These are phyloP conservation scores for Turritis glabra DNA, from an alignment of 345 rosid species.

Conservation along the genomic window DNA sequence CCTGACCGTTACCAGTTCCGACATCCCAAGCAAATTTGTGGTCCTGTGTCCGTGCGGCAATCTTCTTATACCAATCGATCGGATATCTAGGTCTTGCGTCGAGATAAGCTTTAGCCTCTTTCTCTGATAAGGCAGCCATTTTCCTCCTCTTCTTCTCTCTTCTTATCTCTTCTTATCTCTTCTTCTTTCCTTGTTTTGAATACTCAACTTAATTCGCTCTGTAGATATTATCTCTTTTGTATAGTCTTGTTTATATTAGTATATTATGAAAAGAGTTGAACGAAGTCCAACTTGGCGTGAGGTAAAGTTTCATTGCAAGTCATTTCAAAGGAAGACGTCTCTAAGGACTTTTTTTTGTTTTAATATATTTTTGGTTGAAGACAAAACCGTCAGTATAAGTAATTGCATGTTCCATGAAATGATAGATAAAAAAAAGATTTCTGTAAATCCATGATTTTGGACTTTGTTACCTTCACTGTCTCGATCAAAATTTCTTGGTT, in stretches of 20 bases:
- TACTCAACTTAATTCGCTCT: too few relatives aligned
- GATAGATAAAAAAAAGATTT: not conserved
- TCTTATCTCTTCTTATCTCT: too few relatives aligned
- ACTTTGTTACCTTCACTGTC: not conserved
- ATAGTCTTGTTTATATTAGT: not conserved
- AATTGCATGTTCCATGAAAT: not conserved
- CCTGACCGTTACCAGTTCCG: conserved; percentile 38
- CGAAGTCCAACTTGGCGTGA: conserved; percentile 34
- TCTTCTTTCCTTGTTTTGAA: not conserved
- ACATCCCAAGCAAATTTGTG: conserved; percentile 39
- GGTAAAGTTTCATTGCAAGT: not conserved
- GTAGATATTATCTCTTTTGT: too few relatives aligned
- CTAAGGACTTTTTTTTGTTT: not conserved
- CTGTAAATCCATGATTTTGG: not conserved
- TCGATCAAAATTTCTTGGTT: not conserved
- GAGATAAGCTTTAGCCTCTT: conserved; percentile 34
- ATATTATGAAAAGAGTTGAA: not conserved
- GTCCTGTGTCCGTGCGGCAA: conserved; percentile 23
- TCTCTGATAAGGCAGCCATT: conserved; percentile 39
- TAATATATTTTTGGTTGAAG: not conserved
- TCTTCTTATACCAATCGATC: conserved; percentile 31
- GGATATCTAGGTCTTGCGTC: conserved; percentile 40
- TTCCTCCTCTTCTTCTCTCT: not conserved
- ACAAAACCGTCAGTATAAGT: not conserved
- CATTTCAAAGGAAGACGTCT: not conserved